Conservation (phyloP, 2,329 filamentous ascomycete species). For the Magnaporthales sp. region DNA sequence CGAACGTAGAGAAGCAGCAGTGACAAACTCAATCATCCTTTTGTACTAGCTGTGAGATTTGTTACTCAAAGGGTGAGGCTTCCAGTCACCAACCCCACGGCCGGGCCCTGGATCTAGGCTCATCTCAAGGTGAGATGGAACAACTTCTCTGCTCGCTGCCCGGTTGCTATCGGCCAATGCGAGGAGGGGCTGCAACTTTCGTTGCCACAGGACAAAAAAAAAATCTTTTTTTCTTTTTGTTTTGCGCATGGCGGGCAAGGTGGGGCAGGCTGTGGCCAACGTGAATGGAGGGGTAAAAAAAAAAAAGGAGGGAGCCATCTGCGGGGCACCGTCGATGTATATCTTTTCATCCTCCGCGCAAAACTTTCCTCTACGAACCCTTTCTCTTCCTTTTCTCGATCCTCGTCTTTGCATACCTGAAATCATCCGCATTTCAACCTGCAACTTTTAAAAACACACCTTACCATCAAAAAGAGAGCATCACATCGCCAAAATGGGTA, state of each 20-base stretch:
- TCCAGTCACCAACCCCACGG: not conserved
- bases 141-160: not conserved
- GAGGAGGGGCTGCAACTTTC: not conserved
- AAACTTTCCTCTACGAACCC: not conserved
- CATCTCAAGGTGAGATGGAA: not conserved
- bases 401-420: not conserved
- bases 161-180: not conserved
- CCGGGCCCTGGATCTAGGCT: not conserved
- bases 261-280: not conserved
- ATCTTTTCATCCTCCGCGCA: not conserved
- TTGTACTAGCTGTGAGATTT: not conserved
- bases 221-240: not conserved
- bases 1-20: not conserved
- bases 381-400: not conserved
- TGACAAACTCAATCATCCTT: not conserved
- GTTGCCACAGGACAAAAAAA: not conserved
- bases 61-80: not conserved
- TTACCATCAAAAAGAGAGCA: not conserved
- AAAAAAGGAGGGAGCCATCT: not conserved
- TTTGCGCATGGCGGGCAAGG: not conserved
- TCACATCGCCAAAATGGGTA: slow-evolving; percentile 47
- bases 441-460: not conserved
- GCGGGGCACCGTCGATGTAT: not conserved
- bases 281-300: not conserved
- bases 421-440: not conserved